Evolutionary conservation across 352 stramenopile genomes (phyloP).

Genomic region (Globisporangium nagaii): DNA sequence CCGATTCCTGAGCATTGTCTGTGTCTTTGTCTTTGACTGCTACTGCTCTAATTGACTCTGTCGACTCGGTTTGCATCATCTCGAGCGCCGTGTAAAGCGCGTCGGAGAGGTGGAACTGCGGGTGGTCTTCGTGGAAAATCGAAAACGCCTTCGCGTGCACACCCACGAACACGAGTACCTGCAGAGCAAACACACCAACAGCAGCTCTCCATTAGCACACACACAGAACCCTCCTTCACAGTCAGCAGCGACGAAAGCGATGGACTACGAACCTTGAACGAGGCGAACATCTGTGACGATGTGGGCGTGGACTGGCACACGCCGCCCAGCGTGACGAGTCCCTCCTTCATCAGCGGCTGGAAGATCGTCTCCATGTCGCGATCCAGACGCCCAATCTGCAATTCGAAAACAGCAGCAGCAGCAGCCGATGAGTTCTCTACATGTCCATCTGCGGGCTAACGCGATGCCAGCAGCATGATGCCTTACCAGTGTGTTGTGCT

Average conservation of each 20-base stretch:
- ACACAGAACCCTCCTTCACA: no score
- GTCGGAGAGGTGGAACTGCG: constrained; percentile 61
- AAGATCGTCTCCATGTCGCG: constrained; percentile 53
- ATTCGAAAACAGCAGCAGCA: not conserved
- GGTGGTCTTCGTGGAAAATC: constrained; percentile 54
- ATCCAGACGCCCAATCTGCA: constrained; percentile 53
- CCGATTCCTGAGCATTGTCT: not conserved
- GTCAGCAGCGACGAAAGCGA: not conserved
- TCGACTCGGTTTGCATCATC: constrained; percentile 19
- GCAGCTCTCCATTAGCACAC: not conserved
- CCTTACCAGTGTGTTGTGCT: constrained; percentile 30
- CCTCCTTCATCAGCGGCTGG: constrained; percentile 59
- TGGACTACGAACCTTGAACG: constrained; percentile 41
- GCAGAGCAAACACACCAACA: not conserved
- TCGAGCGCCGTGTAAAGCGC: constrained; percentile 56
- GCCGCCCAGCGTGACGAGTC: constrained; percentile 35
- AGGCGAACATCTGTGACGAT: constrained; percentile 58
- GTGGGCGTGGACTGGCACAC: constrained; percentile 40
- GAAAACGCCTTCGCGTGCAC: constrained; percentile 53
- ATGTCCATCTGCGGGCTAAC: no score
- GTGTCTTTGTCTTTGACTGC: not conserved
- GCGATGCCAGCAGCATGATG: no score
- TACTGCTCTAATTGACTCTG: not conserved
- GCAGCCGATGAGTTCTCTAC: no score
- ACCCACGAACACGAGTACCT: constrained; percentile 54